Conservation (phyloP, 2,329 filamentous ascomycete genomes). For the Colletotrichum brevisporum region DNA sequence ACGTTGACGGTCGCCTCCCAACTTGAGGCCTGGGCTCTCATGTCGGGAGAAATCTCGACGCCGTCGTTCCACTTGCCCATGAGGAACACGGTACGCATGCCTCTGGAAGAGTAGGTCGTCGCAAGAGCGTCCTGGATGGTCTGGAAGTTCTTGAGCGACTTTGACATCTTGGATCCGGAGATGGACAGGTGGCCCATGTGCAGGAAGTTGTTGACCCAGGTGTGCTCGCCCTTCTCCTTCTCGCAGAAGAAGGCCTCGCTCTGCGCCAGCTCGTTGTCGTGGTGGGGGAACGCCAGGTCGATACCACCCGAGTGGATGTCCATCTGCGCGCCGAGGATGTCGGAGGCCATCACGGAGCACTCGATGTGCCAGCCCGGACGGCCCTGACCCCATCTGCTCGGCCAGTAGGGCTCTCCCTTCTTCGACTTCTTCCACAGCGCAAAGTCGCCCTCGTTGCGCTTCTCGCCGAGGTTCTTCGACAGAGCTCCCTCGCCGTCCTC, state of each 20-base stretch:
- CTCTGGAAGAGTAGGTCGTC: conserved; percentile 80
- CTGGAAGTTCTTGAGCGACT: conserved; percentile 95
- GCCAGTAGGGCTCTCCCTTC: conserved; percentile 91
- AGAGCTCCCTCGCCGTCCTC: conserved; percentile 93
- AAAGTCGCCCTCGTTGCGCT: conserved; percentile 86
- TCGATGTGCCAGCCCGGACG: conserved; percentile 98
- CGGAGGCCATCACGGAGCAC: conserved; percentile 95
- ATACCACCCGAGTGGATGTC: conserved; percentile 96
- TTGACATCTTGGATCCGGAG: conserved; percentile 94
- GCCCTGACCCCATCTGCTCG: conserved; percentile 88
- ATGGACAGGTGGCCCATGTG: conserved; percentile 93
- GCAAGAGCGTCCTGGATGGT: conserved; percentile 88
- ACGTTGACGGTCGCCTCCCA: conserved; percentile 86
- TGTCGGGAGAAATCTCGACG: conserved; percentile 89
- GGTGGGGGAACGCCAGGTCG: conserved; percentile 91
- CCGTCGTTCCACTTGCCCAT: conserved; percentile 92
- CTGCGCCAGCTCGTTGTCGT: conserved; percentile 93
- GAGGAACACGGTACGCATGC: conserved; percentile 87
- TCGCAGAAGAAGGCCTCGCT: conserved; percentile 86
- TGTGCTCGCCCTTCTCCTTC: conserved; percentile 67
- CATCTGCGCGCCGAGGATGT: conserved; percentile 86
- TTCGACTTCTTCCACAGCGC: conserved; percentile 95
- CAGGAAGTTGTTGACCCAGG: conserved; percentile 96
- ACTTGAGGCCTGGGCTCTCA: conserved; percentile 79
- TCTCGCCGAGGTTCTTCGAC: conserved; percentile 72